Conservation (phyloP, 371 early-diverging fungal species). For the Blakeslea trispora region DNA sequence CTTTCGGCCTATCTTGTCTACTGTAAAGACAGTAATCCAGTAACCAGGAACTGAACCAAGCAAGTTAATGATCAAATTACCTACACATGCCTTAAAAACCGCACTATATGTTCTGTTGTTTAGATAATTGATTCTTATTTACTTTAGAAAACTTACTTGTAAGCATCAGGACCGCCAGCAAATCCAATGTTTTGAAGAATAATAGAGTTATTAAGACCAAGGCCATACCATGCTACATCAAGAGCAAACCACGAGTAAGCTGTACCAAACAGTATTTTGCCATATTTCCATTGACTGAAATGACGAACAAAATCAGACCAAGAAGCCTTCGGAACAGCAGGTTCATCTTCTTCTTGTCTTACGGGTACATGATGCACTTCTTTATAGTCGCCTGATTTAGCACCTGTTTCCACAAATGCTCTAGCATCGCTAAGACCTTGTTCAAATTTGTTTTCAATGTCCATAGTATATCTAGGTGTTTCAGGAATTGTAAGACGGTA, state of each 20-base stretch:
- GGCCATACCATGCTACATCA: conserved; percentile 81
- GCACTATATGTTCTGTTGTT: no score
- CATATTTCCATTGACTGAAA: conserved; percentile 53
- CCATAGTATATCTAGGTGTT: conserved; percentile 82
- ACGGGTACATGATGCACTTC: conserved; percentile 28
- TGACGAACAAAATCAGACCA: conserved; percentile 48
- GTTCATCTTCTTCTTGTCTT: conserved; percentile 21
- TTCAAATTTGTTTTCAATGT: conserved; percentile 66
- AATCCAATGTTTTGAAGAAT: conserved; percentile 62
- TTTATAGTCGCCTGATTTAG: conserved; percentile 19
- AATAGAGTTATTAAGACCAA: conserved; percentile 69
- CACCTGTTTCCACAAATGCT: conserved; percentile 20
- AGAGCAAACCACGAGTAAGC: conserved; percentile 64
- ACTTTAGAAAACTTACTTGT: neutral
- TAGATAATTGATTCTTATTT: no score
- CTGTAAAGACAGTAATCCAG: conserved; percentile 75
- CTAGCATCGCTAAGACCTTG: conserved; percentile 48
- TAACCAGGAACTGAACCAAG: conserved; percentile 87
- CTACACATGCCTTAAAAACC: conserved; percentile 50
- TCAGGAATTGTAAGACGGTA: conserved; percentile 86
- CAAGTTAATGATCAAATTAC: conserved; percentile 74
- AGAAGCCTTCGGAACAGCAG: conserved; percentile 15
- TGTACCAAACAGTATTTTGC: conserved; percentile 51
- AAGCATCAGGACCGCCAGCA: conserved; percentile 13
- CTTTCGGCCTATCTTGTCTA: conserved; percentile 81